Evolutionary conservation across 1,284 basidiomycete genomes (phyloP).

Genomic region (Ganoderma leucocontextum): DNA sequence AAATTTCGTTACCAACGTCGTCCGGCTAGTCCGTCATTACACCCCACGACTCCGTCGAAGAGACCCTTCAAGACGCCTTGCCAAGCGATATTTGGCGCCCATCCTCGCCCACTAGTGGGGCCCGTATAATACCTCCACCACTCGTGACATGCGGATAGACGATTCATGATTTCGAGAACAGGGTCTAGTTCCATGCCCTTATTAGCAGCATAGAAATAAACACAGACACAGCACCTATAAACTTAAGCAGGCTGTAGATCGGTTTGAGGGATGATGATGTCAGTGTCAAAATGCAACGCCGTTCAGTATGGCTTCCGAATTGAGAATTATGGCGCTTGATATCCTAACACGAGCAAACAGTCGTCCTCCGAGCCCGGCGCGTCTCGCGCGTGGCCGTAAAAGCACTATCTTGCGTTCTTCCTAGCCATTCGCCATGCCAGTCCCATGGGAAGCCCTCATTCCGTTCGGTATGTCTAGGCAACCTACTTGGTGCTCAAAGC

Average conservation of each 20-base stretch:
- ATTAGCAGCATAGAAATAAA: no score
- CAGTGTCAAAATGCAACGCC: background rate
- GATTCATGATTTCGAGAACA: no score
- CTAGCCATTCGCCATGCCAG: constrained; percentile 68
- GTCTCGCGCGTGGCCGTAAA: background rate
- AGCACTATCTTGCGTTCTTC: constrained; percentile 11
- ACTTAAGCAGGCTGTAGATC: background rate
- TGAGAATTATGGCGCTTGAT: background rate
- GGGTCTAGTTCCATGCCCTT: no score
- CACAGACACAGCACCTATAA: background rate
- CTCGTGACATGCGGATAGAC: no score
- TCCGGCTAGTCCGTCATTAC: no score
- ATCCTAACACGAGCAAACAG: constrained; percentile 29
- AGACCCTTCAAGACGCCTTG: no score
- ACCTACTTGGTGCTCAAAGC: no score
- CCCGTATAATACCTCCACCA: no score
- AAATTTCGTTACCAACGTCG: no score
- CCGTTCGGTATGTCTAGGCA: constrained; percentile 76
- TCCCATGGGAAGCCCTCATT: constrained; percentile 95
- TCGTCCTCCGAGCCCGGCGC: constrained; percentile 8
- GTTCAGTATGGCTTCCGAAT: background rate
- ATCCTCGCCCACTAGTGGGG: no score
- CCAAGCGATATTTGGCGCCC: no score
- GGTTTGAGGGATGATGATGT: background rate
- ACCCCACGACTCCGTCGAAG: no score